Conservation (phyloP, 2,329 filamentous ascomycete genomes). For the Allantophomopsis lycopodina region DNA sequence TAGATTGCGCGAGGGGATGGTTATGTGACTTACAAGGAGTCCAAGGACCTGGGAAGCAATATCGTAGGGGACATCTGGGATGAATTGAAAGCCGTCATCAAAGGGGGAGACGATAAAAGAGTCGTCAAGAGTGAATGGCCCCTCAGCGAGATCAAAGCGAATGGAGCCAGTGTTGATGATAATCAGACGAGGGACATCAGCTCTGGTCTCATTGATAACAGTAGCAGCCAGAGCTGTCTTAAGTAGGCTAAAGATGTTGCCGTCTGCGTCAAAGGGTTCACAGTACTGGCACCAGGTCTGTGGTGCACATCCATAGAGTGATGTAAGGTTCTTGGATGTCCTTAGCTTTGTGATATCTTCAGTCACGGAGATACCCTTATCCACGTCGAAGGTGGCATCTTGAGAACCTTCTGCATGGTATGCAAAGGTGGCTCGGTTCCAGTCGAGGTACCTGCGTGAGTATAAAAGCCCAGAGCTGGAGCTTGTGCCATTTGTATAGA, state of each 20-base stretch:
- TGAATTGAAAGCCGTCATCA: constrained; percentile 59
- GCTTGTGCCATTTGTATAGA: background rate
- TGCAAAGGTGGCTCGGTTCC: constrained; percentile 64
- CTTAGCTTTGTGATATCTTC: constrained; percentile 55
- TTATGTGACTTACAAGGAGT: constrained; percentile 22
- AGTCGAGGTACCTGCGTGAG: constrained; percentile 76
- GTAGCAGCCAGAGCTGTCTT: constrained; percentile 59
- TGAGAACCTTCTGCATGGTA: constrained; percentile 67
- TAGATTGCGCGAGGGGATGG: background rate
- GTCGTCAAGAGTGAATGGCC: constrained; percentile 74
- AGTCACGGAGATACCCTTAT: constrained; percentile 57
- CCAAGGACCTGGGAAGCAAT: constrained; percentile 54
- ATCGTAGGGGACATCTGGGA: constrained; percentile 67
- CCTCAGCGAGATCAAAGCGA: constrained; percentile 89
- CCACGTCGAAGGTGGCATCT: constrained; percentile 57
- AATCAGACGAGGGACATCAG: constrained; percentile 50
- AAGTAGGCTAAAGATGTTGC: constrained; percentile 55
- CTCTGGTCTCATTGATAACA: constrained; percentile 39
- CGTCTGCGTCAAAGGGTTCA: constrained; percentile 54
- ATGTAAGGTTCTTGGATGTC: constrained; percentile 54
- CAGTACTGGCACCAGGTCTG: constrained; percentile 67
- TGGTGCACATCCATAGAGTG: constrained; percentile 67
- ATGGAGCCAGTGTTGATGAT: constrained; percentile 82
- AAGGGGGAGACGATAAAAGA: constrained; percentile 82
- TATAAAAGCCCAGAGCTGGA: constrained; percentile 27